Conservation (phyloP, 768 basidiomycete species). For the Tricholoma sp. region DNA sequence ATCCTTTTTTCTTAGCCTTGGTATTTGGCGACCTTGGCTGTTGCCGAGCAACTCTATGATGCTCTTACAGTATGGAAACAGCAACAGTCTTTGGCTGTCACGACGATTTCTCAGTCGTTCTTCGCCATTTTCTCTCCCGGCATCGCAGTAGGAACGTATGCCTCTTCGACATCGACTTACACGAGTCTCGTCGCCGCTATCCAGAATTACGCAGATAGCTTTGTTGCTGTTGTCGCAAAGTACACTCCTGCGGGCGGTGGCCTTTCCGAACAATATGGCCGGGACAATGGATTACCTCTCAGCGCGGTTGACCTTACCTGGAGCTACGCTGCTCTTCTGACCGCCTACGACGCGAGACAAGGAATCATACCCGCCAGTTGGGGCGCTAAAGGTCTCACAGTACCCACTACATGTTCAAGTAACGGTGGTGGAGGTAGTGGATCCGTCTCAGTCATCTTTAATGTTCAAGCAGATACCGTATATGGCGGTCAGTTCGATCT, state of each 20-base stretch:
- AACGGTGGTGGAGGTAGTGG: slow-evolving; percentile 14
- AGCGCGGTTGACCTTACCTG: slow-evolving; percentile 70
- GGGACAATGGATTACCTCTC: slow-evolving; percentile 40
- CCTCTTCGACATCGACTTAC: slow-evolving; percentile 41
- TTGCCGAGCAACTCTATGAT: slow-evolving; percentile 74
- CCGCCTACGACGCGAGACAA: slow-evolving; percentile 47
- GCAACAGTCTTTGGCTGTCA: slow-evolving; percentile 47
- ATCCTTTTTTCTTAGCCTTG: slow-evolving; percentile 45
- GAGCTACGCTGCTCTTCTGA: slow-evolving; percentile 70
- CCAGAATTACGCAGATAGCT: slow-evolving; percentile 59
- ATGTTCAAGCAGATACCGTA: slow-evolving; percentile 55
- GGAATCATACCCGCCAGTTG: slow-evolving; percentile 49
- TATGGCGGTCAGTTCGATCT: slow-evolving; percentile 44
- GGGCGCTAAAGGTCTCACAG: slow-evolving; percentile 57
- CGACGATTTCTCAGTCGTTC: slow-evolving; percentile 60
- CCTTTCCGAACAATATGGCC: slow-evolving; percentile 61
- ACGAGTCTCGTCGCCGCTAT: slow-evolving; percentile 43
- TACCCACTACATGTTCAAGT: slow-evolving; percentile 40
- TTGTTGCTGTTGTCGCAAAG: slow-evolving; percentile 48
- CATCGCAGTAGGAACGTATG: slow-evolving; percentile 48
- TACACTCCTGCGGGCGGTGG: slow-evolving; percentile 60
- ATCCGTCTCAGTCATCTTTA: slow-evolving; percentile 55
- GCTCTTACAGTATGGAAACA: slow-evolving; percentile 61
- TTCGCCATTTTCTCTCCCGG: slow-evolving; percentile 54
- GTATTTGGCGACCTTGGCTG: slow-evolving; percentile 70